Base-by-base conservation (phyloP, 768 basidiomycete genomes). In the Mycena polygramma region DNA sequence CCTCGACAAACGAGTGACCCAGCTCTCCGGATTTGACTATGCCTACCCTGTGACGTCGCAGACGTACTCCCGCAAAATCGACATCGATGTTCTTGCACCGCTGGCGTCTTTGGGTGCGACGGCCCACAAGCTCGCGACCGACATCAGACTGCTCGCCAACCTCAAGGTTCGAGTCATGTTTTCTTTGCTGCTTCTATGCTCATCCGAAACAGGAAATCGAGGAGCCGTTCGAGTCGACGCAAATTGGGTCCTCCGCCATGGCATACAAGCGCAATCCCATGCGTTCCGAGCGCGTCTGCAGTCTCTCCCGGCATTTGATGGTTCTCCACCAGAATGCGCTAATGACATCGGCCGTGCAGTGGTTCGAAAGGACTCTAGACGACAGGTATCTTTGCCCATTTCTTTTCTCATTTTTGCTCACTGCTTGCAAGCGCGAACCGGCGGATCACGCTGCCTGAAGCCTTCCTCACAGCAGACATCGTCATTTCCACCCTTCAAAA, bases 201-300 rank as follows among this genome's bases (percentile, higher is more conserved):
- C 24, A 30, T 19, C 6, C 46, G 19, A 35, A 43, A 22, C 59
- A 94, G 91, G 98, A 99, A 90, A 87, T 99, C 53, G 98, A 99
- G 82, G 98, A 99, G 79, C 98, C 98, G 0, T 99, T 99, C 81
- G 97, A 99, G 81, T 94, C 96, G 61, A 97, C 97, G 22, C 98
- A 99, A 83, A 99, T 99, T 74, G 98, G 98, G 9, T 94, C 93
- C 13, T 95, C 93, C 0, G 96, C 96, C 1, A 99, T 99, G 97
- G 97, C 97, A 11, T 99, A 99, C 89, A 98, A 99, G 84, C 90
- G 97, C 64, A 99, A 99, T 82, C 98, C 98, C 9, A 99, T 99
- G 98, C 94, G 98, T 66, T 97, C 91, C 66, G 98, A 99, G 82
- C 93, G 98, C 48, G 93, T 98, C 53, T 99, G 98, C 87, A 96